Conservation (phyloP, 2,329 filamentous ascomycete genomes). For the Colletotrichum orchidophilum region DNA sequence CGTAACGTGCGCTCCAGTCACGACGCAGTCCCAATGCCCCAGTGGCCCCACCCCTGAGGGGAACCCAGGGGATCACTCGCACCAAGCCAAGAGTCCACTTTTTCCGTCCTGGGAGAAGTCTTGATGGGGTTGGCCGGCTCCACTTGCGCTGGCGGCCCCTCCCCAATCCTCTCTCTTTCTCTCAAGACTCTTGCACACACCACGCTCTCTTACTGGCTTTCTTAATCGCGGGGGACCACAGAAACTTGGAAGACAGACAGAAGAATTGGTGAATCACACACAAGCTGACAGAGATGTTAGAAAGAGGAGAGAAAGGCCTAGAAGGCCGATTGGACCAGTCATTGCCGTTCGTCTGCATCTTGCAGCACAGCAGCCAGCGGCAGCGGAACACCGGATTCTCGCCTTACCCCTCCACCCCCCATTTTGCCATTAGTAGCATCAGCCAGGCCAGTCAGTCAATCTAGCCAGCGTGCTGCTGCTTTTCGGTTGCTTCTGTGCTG, state of each 20-base stretch:
- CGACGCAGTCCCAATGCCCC: slow-evolving; percentile 17
- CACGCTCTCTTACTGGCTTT: neutral
- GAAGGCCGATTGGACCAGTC: neutral
- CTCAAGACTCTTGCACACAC: neutral
- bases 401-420: neutral
- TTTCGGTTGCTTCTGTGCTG: neutral
- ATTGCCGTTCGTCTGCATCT: slow-evolving; percentile 9
- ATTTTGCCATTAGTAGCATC: neutral
- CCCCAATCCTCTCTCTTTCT: neutral
- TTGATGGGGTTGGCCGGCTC: neutral
- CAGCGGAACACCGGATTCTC: neutral
- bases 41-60: neutral
- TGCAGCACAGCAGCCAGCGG: slow-evolving; percentile 13
- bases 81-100: neutral
- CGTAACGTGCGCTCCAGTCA: slow-evolving; percentile 32
- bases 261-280: neutral
- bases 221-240: neutral
- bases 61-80: neutral
- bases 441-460: neutral
- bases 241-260: neutral
- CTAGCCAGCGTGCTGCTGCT: neutral
- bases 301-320: too few relatives aligned
- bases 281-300: neutral
- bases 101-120: neutral
- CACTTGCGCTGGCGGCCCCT: neutral